Evolutionary conservation across 2,329 filamentous ascomycete species (phyloP), one percentile per base, ranked within the genome.

Genomic region (Diaporthe destruens): DNA sequence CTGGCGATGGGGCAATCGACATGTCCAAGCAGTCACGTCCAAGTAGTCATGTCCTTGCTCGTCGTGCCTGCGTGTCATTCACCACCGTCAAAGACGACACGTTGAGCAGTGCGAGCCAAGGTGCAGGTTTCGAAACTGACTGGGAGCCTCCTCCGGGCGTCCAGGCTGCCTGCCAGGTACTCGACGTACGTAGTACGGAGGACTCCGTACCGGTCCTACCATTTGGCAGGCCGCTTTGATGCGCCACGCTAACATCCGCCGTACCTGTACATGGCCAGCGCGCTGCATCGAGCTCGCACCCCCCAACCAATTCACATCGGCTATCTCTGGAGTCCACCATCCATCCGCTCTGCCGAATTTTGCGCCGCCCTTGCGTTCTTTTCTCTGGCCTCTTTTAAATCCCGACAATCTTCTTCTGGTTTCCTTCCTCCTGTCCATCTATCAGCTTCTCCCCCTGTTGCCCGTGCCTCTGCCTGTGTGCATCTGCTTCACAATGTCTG

Each of bases 401-500:
- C 78, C 80, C 80, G 80, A 75, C 76, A 75, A 75, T 76, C 72
- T 81, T 79, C 79, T 79, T 78, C 77, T 80, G 74, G 80, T 79
- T 77, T 81, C 78, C 78, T 80, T 77, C 75, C 78, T 79, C 47
- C 55, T 16, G 36, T 44, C 49, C 42, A 72, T 59, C 80, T 77
- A 79, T 78, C 76, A 39, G 36, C 70, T 77, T 74, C 75, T 49
- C 44, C n/a, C 16, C 25, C 74, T 72, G 75, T 74, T 72, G 75
- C 76, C 66, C 36, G 76, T 78, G 80, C 79, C 80, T 73, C 29
- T 34, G 59, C 42, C 59, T 65, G 76, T 79, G 80, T 79, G 80
- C 79, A 80, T 73, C 29, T 49, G 59, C 42, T n/a, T 73, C 81
- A 89, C 85, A 86, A 98, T 98, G 94, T 93, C 94, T 83, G 91